These are phyloP conservation scores for Schrenkiella parvula DNA, from an alignment of 345 rosid species.

Conservation along the genomic window DNA sequence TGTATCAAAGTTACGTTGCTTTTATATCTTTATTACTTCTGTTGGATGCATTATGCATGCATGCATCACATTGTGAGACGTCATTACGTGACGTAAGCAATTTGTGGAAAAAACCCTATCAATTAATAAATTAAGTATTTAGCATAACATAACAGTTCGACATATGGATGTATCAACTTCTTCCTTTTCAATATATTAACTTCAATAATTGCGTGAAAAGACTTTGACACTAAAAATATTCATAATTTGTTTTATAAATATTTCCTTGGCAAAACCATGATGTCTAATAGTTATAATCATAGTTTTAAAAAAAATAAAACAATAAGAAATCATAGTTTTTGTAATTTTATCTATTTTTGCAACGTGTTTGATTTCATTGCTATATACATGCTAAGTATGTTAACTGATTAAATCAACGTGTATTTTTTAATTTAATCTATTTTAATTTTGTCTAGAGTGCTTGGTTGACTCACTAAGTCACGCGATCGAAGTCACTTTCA, in stretches of 20 bases:
- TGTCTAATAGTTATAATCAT: not conserved
- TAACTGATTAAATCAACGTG: not conserved
- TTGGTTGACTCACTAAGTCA: constrained; percentile 5
- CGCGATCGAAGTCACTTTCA: not conserved
- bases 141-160: too few relatives aligned
- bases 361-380: not conserved
- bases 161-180: too few relatives aligned
- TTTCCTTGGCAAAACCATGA: not conserved
- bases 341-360: not conserved
- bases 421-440: too few relatives aligned
- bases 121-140: not conserved
- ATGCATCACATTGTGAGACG: not conserved
- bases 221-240: not conserved
- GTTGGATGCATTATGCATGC: constrained; percentile 3
- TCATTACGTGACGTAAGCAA: not conserved
- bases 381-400: not conserved
- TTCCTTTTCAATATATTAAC: too few relatives aligned
- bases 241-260: not conserved
- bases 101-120: constrained; percentile 1
- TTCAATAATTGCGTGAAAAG: not conserved
- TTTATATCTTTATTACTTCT: not conserved
- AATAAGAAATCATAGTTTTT: too few relatives aligned
- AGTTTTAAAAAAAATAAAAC: too few relatives aligned
- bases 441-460: not conserved
- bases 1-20: not conserved